phyloP scores from a whole-genome alignment of 768 basidiomycete genomes.

The Artomyces pyxidatus region DNA sequence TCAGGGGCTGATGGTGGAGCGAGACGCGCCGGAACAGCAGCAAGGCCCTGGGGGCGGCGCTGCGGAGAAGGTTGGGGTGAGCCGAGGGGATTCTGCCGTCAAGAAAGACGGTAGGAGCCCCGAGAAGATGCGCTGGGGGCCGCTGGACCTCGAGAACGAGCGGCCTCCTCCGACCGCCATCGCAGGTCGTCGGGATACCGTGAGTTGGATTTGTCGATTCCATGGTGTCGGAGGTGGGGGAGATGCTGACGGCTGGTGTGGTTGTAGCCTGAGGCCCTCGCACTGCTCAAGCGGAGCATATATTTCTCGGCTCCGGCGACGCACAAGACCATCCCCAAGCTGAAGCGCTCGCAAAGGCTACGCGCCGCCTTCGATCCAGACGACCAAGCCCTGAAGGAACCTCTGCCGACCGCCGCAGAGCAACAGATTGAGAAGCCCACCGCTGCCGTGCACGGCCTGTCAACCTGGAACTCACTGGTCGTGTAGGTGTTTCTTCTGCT shows the following conservation, averaged over 20 bases:
- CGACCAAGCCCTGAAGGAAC: conserved; percentile 37
- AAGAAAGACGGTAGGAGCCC: conserved; percentile 22
- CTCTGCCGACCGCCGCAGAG: conserved; percentile 49
- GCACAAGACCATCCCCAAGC: conserved; percentile 43
- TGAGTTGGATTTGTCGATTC: conserved; percentile 21
- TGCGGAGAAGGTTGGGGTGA: not conserved
- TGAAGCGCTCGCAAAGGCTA: conserved; percentile 35
- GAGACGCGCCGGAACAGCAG: not conserved
- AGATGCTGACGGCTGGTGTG: not conserved
- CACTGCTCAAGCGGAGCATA: conserved; percentile 46
- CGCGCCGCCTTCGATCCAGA: conserved; percentile 43
- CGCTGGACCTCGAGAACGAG: conserved; percentile 57
- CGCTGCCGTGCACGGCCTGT: conserved; percentile 43
- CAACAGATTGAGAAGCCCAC: conserved; percentile 36
- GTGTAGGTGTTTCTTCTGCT: conserved; percentile 33
- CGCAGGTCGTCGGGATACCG: conserved; percentile 62
- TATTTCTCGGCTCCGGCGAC: conserved; percentile 49
- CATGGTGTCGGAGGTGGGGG: not conserved
- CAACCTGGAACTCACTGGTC: conserved; percentile 48
- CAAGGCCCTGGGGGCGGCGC: not conserved
- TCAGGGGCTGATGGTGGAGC: conserved; percentile 33
- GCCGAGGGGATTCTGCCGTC: not conserved
- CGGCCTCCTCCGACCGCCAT: conserved; percentile 65
- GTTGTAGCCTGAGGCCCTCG: conserved; percentile 45
- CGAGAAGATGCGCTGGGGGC: conserved; percentile 39